Conservation (phyloP, 2,329 filamentous ascomycete genomes). For the Ceratocystis variospora region DNA sequence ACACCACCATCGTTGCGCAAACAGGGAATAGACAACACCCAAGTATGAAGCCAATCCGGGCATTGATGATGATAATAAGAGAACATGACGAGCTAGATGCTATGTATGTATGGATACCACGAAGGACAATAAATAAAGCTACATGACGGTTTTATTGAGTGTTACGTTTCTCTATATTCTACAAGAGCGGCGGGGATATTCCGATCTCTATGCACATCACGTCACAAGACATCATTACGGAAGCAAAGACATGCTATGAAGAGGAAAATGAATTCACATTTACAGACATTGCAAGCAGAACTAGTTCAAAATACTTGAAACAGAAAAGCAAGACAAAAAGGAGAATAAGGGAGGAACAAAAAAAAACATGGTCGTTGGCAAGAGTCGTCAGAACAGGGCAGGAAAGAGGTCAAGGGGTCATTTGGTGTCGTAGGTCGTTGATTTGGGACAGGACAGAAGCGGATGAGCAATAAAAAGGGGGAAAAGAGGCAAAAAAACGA, state of each 20-base stretch:
- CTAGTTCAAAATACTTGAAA: background rate
- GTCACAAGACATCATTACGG: background rate
- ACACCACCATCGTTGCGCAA: background rate
- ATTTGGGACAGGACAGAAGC: background rate
- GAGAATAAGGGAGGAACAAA: background rate
- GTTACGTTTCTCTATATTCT: too few relatives aligned
- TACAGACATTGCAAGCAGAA: slow-evolving; percentile 2
- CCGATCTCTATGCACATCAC: background rate
- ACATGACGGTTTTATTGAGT: background rate
- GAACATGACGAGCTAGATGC: background rate
- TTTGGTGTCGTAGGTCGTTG: background rate
- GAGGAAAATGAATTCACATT: background rate
- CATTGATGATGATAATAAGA: background rate
- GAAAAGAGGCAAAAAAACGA: background rate
- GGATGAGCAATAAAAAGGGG: background rate
- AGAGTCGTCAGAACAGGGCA: slow-evolving; percentile 4
- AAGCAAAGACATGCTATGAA: background rate
- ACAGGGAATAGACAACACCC: background rate
- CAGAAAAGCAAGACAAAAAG: background rate
- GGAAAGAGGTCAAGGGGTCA: background rate
- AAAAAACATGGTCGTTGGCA: slow-evolving; percentile 4
- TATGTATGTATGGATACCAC: background rate
- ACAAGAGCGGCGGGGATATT: too few relatives aligned
- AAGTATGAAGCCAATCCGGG: background rate
- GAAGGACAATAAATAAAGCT: background rate